Conservation (phyloP, 169 alveolate species). For the Eimeria necatrix region DNA sequence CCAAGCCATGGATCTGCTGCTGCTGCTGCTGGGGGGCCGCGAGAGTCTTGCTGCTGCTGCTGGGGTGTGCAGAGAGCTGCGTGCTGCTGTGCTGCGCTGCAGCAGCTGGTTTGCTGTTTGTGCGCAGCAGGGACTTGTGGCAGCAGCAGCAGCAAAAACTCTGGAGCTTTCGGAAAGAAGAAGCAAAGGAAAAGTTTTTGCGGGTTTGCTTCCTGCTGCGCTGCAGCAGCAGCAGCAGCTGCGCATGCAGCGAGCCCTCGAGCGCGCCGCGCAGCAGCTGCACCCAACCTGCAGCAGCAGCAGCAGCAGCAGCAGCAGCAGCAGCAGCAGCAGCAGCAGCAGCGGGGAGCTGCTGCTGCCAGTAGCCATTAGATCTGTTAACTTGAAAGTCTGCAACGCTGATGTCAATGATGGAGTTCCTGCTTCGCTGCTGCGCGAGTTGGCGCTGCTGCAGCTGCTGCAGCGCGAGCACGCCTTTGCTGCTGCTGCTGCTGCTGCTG, state of each 20-base stretch:
- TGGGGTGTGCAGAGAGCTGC: not conserved
- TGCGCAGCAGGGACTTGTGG: not conserved
- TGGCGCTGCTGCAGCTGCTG: slow-evolving; percentile 84
- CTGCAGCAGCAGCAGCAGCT: slow-evolving; percentile 1
- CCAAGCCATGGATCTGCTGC: not conserved
- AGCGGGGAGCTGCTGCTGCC: slow-evolving; percentile 23
- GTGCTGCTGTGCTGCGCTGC: slow-evolving; percentile 7
- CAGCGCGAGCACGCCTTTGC: slow-evolving; percentile 65
- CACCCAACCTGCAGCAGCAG: not conserved
- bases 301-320: slow-evolving; percentile 12
- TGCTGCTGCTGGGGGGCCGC: slow-evolving; percentile 2
- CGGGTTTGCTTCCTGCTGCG: slow-evolving; percentile 8
- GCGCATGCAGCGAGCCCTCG: not conserved
- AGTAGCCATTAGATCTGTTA: slow-evolving; percentile 86
- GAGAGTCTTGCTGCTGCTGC: not conserved
- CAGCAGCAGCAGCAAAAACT: not conserved
- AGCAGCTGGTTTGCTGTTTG: not conserved
- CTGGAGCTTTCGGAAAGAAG: slow-evolving; percentile 6
- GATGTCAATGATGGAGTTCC: slow-evolving; percentile 92
- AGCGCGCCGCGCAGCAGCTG: not conserved
- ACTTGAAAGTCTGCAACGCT: slow-evolving; percentile 89
- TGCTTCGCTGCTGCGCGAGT: slow-evolving; percentile 88
- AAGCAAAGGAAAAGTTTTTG: slow-evolving; percentile 46
- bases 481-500: not conserved
- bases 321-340: slow-evolving; percentile 41